Conservation (phyloP, 2,329 filamentous ascomycete species). For the Orbilia quercus region DNA sequence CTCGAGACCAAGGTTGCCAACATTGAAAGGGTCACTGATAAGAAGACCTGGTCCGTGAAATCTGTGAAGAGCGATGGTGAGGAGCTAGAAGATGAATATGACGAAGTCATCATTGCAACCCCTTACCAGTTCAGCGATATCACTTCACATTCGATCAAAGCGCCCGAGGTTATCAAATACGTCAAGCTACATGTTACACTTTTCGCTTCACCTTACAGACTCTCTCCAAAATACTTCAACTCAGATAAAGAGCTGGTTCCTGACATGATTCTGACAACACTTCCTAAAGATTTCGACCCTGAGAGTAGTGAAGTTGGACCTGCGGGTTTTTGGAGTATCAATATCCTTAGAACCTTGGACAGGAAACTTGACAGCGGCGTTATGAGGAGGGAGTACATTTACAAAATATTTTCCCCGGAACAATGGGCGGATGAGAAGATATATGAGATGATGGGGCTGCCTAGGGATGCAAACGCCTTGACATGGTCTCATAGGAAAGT, state of each 20-base stretch:
- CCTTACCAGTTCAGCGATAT: conserved; percentile 86
- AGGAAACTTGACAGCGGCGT: conserved; percentile 70
- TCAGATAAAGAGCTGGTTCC: conserved; percentile 73
- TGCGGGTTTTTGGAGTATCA: conserved; percentile 86
- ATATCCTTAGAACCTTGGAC: conserved; percentile 72
- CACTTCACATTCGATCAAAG: conserved; percentile 64
- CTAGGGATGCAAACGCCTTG: conserved; percentile 59
- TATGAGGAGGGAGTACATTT: conserved; percentile 69
- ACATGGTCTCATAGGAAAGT: conserved; percentile 59
- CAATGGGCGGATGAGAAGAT: conserved; percentile 61
- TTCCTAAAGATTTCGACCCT: conserved; percentile 69
- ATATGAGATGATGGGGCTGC: conserved; percentile 57
- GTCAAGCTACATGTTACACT: conserved; percentile 88
- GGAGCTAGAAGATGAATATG: conserved; percentile 67
- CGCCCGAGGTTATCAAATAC: conserved; percentile 84
- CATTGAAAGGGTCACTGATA: conserved; percentile 67
- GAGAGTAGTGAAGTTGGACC: conserved; percentile 72
- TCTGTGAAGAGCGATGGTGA: conserved; percentile 16
- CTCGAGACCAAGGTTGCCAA: conserved; percentile 76
- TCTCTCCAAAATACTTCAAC: conserved; percentile 79
- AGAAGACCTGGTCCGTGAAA: conserved; percentile 62
- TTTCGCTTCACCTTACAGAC: conserved; percentile 79
- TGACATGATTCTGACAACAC: conserved; percentile 82
- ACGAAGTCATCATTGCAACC: conserved; percentile 83
- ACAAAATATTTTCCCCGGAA: conserved; percentile 74